Evolutionary conservation across 805 yeast species (phyloP).

Genomic region (Lachancea mirantina): DNA sequence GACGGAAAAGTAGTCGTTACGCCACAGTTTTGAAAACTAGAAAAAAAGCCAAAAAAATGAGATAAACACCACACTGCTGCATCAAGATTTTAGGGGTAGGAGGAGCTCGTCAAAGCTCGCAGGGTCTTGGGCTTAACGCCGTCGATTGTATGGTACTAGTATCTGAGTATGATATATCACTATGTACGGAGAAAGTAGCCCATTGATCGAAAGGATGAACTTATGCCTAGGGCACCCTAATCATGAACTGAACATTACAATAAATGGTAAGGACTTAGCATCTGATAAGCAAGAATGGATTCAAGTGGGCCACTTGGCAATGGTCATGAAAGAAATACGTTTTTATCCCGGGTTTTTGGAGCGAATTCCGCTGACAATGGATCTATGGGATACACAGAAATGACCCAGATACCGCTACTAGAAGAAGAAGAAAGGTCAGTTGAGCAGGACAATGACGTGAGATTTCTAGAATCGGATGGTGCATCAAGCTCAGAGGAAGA

Average conservation of each 20-base stretch:
- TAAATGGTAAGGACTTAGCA: no score
- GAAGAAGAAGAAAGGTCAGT: constrained; percentile 10
- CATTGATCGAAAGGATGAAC: no score
- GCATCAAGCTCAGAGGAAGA: constrained; percentile 26
- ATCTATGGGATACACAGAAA: constrained; percentile 23
- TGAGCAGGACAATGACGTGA: constrained; percentile 14
- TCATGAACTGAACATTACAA: no score
- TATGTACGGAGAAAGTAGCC: neutral
- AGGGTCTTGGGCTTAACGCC: no score
- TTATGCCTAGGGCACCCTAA: no score
- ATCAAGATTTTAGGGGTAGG: no score
- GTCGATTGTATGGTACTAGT: neutral
- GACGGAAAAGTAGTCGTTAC: constrained; percentile 51
- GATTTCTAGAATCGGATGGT: constrained; percentile 31
- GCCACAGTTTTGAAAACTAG: constrained; percentile 42
- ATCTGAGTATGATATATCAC: neutral
- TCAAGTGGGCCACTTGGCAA: constrained; percentile 5
- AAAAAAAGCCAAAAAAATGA: no score
- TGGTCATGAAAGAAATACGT: constrained; percentile 21
- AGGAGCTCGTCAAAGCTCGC: no score
- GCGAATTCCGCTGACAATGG: constrained; percentile 25
- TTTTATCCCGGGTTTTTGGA: constrained; percentile 30
- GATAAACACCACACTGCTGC: no score
- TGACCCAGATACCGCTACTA: constrained; percentile 18
- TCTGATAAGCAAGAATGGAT: constrained; percentile 5